Evolutionary conservation across 2,329 filamentous ascomycete species (phyloP), one percentile per base, ranked within the genome.

Genomic region (Neobulgaria alba): DNA sequence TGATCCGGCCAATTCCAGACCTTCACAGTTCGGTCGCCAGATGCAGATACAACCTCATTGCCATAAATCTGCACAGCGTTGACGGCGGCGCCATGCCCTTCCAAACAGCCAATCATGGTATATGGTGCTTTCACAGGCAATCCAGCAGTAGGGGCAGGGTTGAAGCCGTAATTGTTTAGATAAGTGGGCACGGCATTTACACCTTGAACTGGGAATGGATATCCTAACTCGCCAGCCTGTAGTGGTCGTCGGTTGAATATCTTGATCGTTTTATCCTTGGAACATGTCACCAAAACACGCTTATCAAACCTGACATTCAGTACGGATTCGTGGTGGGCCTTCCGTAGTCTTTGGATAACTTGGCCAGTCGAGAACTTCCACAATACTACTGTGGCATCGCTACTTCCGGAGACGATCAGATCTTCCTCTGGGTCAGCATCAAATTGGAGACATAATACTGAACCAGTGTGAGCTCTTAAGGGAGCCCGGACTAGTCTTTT

Each of bases 221-320:
- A 80, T 5, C 77, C 78, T 2, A 71, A 47, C 23, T 81, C 75
- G 16, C 75, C 75, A 32, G 72, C 67, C 21, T 67, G 66, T n/a
- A 95, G 66, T 14, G 78, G 69, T 14, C 68, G 72, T 4, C 92
- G 79, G 60, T 90, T 96, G 75, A 94, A 98, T 14, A 98, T 80
- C 62, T 95, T 95, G 69, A 98, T 95, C 0, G 83, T 83, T 62
- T 89, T 93, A 62, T 98, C 92, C 61, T 98, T 98, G 36, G 90
- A 96, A 57, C 92, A 96, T 0, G 92, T 98, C 10, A 96, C 87
- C 3, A 98, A 71, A 48, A 93, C 93, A 7, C 86, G 77, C 50
- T 86, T 82, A 58, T 96, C 89, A 52, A 96, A 98, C 46, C 85
- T 78, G 42, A 98, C 78, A 57, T 96, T 96, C 12, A 98, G 68